Evolutionary conservation across 2,329 filamentous ascomycete genomes (phyloP).

Genomic region (Pseudocercospora fuligena): DNA sequence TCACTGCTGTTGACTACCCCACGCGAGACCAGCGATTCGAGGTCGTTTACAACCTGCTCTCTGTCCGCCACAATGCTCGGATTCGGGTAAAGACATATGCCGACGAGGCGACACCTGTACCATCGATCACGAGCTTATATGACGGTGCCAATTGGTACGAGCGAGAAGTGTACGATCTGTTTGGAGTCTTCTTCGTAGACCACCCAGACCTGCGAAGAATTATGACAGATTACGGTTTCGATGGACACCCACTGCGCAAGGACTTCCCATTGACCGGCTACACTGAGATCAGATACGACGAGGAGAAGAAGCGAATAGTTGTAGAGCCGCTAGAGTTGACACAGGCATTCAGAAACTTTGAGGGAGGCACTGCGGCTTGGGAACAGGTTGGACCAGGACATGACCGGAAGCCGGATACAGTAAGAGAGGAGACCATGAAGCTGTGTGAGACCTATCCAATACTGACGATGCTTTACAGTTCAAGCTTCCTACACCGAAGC

Average conservation of each 20-base stretch:
- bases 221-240: conserved; percentile 99
- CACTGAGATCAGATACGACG: conserved; percentile 96
- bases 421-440: conserved; percentile 36
- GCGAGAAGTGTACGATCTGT: conserved; percentile 95
- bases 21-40: conserved; percentile 96
- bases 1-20: conserved; percentile 95
- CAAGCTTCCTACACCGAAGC: conserved; percentile 93
- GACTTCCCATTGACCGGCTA: conserved; percentile 98
- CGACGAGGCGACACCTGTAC: conserved; percentile 91
- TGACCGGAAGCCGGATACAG: conserved; percentile 76
- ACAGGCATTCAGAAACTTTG: conserved; percentile 98
- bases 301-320: conserved; percentile 99
- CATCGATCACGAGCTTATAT: conserved; percentile 82
- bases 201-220: conserved; percentile 96
- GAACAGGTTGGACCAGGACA: conserved; percentile 73
- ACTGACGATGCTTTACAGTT: conserved; percentile 58
- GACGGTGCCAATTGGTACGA: conserved; percentile 99
- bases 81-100: conserved; percentile 99
- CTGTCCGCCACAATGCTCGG: conserved; percentile 92
- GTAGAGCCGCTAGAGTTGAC: conserved; percentile 97
- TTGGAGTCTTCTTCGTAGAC: conserved; percentile 93
- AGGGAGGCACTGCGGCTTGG: conserved; percentile 68
- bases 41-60: conserved; percentile 96
- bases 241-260: conserved; percentile 95
- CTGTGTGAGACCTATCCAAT: neutral